A percentile compares a stretch with the other conserved stretches of the same genome.
These are phyloP conservation scores for Lineolata rhizophorae DNA, from an alignment of 495 filamentous ascomycete genomes.

Conservation along the genomic window DNA sequence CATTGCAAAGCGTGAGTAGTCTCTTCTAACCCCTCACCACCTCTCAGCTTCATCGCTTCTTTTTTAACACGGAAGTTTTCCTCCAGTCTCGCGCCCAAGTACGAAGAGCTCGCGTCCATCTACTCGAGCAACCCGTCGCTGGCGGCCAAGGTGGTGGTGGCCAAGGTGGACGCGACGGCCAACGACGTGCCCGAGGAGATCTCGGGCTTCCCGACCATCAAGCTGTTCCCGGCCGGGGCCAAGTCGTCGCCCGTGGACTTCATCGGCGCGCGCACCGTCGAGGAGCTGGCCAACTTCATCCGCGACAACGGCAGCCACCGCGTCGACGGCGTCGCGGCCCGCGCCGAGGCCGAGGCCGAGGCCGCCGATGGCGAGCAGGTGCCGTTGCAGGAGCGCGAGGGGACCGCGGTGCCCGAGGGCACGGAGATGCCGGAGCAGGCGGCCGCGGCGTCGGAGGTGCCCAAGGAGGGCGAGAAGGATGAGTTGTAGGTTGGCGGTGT, in stretches of 20 bases:
- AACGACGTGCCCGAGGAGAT: constrained; percentile 97
- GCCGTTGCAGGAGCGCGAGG: constrained; percentile 15
- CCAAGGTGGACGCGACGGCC: constrained; percentile 92
- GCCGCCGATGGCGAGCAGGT: constrained; percentile 16
- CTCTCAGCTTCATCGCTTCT: constrained; percentile 11
- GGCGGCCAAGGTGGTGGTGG: constrained; percentile 68
- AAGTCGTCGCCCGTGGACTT: constrained; percentile 78
- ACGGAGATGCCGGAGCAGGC: constrained; percentile 3
- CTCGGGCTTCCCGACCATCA: constrained; percentile 97
- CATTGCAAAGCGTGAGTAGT: constrained; percentile 75
- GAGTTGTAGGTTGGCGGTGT: constrained; percentile 1
- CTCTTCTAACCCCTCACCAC: too few species aligned
- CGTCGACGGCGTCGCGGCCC: constrained; percentile 34
- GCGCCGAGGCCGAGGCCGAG: constrained; percentile 24
- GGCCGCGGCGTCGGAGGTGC: too few species aligned
- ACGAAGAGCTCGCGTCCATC: constrained; percentile 61
- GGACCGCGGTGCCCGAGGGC: constrained; percentile 7
- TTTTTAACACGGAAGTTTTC: not conserved
- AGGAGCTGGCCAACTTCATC: constrained; percentile 87
- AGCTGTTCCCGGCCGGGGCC: constrained; percentile 78
- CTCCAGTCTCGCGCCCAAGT: constrained; percentile 44
- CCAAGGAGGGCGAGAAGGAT: too few species aligned
- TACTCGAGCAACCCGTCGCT: constrained; percentile 45
- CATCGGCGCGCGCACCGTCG: constrained; percentile 68
- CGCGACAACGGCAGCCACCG: constrained; percentile 86